Evolutionary conservation across 352 stramenopile genomes (phyloP).

Genomic region (Peronospora destructor): DNA sequence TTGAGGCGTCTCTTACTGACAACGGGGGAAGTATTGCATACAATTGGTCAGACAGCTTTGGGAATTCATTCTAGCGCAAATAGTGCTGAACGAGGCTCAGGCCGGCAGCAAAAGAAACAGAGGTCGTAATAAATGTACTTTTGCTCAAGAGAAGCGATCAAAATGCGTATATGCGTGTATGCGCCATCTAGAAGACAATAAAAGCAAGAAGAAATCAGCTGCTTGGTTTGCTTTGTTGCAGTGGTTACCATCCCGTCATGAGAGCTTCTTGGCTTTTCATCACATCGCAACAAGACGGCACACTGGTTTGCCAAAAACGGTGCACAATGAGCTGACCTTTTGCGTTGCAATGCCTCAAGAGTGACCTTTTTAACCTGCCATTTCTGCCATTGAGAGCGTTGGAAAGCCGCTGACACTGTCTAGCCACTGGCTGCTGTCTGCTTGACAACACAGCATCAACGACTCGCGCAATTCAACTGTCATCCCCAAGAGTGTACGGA

Average conservation of each 20-base stretch:
- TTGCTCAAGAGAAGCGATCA: no score
- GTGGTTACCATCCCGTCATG: conserved; percentile 76
- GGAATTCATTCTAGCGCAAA: no score
- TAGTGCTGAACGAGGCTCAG: no score
- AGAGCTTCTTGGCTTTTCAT: conserved; percentile 41
- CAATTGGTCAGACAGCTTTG: not conserved
- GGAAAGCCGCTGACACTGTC: no score
- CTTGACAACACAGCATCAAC: not conserved
- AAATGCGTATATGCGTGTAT: conserved; percentile 25
- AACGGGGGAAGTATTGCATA: no score
- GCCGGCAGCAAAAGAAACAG: no score
- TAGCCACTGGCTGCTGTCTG: conserved; percentile 31
- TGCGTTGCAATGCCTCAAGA: conserved; percentile 50
- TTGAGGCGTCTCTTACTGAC: not conserved
- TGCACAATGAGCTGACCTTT: conserved; percentile 51
- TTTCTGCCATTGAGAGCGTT: conserved; percentile 46
- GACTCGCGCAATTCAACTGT: not conserved
- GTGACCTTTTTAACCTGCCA: conserved; percentile 74
- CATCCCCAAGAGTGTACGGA: conserved; percentile 68
- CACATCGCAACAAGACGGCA: conserved; percentile 63
- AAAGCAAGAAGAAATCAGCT: no score
- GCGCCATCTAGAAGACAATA: no score
- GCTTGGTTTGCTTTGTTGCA: conserved; percentile 49
- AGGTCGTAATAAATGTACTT: no score
- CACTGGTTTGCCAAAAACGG: conserved; percentile 50